Evolutionary conservation across 208 protist genomes (phyloP), one percentile per base, ranked within the genome.

Genomic region (Leishmania aethiopica): DNA sequence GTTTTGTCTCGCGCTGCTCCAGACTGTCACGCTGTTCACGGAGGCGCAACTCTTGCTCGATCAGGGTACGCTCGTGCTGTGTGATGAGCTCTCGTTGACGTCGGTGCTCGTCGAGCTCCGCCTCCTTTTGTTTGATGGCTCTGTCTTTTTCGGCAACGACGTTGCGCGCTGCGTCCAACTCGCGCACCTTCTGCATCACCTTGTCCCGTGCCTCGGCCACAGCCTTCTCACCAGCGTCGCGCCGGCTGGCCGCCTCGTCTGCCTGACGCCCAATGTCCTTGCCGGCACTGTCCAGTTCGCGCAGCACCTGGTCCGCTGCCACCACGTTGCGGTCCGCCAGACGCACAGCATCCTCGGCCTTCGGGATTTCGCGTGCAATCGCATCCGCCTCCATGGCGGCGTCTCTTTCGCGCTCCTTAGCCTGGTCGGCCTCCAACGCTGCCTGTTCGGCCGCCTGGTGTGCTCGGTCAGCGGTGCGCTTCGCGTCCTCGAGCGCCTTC

Each of bases 11-110:
- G 17, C 92, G 92, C 86, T 96, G 87, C 85, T 97, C 93, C 47
- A 98, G 79, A 80, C 88, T 97, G 78, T 98, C 94, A 15, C 96
- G 84, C 88, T 97, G 94, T 84, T 97, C 93, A 15, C 94, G 86
- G 60, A 98, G 84, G 1, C 96, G 94, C 76, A 98, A 84, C 78
- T 98, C 96, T 81, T 97, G 94, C 74, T 98, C 96, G 78, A 98
- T 95, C 13, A 98, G 88, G 2, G 93, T 89, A 2, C 93, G 91
- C 76, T 98, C 96, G 73, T 97, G 93, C 85, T 97, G 93, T 2
- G 93, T 93, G 72, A 96, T 92, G 40, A 95, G 88, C 69, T 97
- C 89, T 8, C 96, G 89, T 82, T 98, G 92, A 28, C 88, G 89
- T 6, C 88, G 88, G 78, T 98, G 93, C 59, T 98, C 95, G 5